Percentiles rank a stretch among this genome's conserved stretches.
Conservation (phyloP, 306 rosid genomes). For the Quillaja saponaria region DNA sequence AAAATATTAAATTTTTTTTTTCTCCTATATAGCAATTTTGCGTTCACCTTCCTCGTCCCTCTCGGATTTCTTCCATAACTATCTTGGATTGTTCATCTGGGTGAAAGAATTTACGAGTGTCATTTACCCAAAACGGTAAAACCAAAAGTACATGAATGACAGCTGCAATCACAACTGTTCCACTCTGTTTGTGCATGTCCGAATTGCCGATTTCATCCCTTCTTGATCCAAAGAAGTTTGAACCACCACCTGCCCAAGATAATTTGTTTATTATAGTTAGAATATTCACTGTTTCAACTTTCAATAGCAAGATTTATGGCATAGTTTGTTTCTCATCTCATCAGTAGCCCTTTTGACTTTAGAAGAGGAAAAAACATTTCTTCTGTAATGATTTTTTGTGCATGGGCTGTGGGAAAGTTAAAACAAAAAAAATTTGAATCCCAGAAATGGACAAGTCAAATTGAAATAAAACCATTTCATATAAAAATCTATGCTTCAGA, state of each 20-base stretch:
- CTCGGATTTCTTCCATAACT: constrained; percentile 12
- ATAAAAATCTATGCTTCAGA: too few relatives aligned
- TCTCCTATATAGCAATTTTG: background rate
- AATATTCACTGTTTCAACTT: constrained; percentile 2
- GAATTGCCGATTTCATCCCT: constrained; percentile 67
- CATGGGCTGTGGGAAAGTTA: too few relatives aligned
- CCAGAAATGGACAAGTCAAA: background rate
- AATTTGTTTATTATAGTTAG: constrained; percentile 6
- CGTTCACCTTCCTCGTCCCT: background rate
- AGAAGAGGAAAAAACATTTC: background rate
- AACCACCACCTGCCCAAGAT: constrained; percentile 69
- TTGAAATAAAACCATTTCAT: too few relatives aligned
- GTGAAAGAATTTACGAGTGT: constrained; percentile 22
- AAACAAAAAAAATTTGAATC: background rate
- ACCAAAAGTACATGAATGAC: constrained; percentile 16
- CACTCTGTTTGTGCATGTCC: constrained; percentile 68
- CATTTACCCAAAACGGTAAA: constrained; percentile 13
- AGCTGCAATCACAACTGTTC: constrained; percentile 41
- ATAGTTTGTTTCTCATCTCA: constrained; percentile 3
- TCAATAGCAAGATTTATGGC: background rate
- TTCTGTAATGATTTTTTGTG: too few relatives aligned
- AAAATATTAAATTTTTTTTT: too few relatives aligned
- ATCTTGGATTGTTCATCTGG: constrained; percentile 27
- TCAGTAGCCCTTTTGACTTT: constrained; percentile 6
- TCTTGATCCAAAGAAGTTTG: constrained; percentile 75